Evolutionary conservation across 257 asterid species (phyloP), one percentile per base, ranked within the genome.

Genomic region (Echites panduratus): DNA sequence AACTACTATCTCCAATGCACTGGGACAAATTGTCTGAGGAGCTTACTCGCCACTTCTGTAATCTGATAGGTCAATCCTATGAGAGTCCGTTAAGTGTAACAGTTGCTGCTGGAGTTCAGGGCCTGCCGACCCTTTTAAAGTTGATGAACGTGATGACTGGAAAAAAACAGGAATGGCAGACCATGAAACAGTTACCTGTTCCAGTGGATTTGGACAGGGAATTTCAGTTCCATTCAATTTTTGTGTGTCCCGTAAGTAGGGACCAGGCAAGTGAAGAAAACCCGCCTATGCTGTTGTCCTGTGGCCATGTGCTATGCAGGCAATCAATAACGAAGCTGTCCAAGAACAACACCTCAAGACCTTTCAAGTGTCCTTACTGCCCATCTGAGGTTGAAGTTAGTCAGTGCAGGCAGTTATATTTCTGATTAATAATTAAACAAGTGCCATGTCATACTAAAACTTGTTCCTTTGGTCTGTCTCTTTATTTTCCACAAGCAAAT

Each of bases 351-450:
- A 84, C 74, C 84, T 82, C 96, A 0, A 79, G 97, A 83, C 95
- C 90, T 1, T 91, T 94, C 88, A 91, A 91, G 85, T 94, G 98
- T 80, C 97, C 98, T 3, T 91, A 91, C 72, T 94, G 98, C 72
- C 99, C 98, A 0, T 73, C 90, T 7, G 97, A 88, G 79, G 97
- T 91, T 58, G 91, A 87, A 81, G 90, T 91, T 57, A 95, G 89
- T 84, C 95, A 88, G 85, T 94, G 97, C 73, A 86, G 81, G 87
- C 96, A 85, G 79, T 84, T 94, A 81, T 52, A 82, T 83, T 77
- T 94, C 85, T 93, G 83, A 86, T 81, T 32, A 44, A 67, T 50
- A 47, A 20, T 35, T 38, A 64, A 64, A 70, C 29, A 20, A 72
- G 40, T 50, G 45, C 20, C 2, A 58, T 70, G 76, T 70, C 65